Conservation (phyloP, 2,329 filamentous ascomycete genomes). For the Phialocephala sp. region DNA sequence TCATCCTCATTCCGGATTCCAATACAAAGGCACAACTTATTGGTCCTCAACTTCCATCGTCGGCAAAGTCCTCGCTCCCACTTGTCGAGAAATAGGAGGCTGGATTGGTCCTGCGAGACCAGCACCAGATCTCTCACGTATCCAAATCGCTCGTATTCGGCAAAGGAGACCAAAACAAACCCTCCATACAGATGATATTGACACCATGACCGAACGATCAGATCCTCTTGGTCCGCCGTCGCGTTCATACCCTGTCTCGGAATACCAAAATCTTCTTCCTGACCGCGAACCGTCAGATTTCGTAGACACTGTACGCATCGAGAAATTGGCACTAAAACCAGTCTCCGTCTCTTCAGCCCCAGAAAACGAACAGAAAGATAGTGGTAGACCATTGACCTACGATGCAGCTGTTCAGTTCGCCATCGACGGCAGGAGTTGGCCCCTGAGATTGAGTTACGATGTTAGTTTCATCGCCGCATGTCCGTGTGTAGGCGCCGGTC, state of each 20-base stretch:
- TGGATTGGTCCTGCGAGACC: conserved; percentile 77
- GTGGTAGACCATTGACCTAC: conserved; percentile 53
- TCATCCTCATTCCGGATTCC: conserved; percentile 73
- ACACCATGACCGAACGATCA: conserved; percentile 69
- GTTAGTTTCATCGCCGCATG: conserved; percentile 70
- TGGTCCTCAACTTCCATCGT: conserved; percentile 76
- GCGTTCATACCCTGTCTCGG: conserved; percentile 66
- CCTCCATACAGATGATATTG: conserved; percentile 64
- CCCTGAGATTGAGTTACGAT: conserved; percentile 65
- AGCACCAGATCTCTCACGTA: conserved; percentile 68
- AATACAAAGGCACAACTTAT: conserved; percentile 79
- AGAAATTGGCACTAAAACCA: conserved; percentile 66
- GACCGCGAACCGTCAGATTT: conserved; percentile 56
- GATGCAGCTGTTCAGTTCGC: conserved; percentile 69
- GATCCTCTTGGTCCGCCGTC: conserved; percentile 71
- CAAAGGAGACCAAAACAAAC: conserved; percentile 62
- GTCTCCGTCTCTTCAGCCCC: conserved; percentile 36
- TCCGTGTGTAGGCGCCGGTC: conserved; percentile 63
- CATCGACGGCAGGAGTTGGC: conserved; percentile 67
- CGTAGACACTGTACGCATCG: conserved; percentile 71
- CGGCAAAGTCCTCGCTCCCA: conserved; percentile 76
- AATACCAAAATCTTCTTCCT: conserved; percentile 68
- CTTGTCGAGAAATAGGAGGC: conserved; percentile 71
- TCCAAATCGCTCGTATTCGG: conserved; percentile 73
- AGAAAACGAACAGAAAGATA: conserved; percentile 22